Conservation (phyloP, 2,329 filamentous ascomycete species). For the Ceratocystis colombiana region DNA sequence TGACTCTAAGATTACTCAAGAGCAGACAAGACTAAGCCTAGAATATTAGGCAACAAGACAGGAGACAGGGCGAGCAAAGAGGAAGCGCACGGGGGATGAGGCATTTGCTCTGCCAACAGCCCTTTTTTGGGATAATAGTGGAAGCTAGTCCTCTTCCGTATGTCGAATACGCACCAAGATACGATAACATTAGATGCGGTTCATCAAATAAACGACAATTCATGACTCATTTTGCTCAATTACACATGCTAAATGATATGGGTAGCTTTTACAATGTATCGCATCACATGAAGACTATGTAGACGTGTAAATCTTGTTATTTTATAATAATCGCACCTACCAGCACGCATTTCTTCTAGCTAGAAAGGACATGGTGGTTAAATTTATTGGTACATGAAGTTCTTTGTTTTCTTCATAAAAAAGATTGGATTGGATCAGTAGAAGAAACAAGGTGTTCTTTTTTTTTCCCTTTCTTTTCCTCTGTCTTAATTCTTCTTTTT, state of each 20-base stretch:
- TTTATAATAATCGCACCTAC: background rate
- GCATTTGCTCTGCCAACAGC: background rate
- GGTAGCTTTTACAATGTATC: too few species aligned
- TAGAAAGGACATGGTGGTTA: background rate
- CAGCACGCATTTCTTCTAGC: background rate
- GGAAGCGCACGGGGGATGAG: conserved; percentile 4
- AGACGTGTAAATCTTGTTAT: background rate
- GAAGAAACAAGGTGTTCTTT: background rate
- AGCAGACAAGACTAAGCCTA: conserved; percentile 73
- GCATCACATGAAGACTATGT: background rate
- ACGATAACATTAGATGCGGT: conserved; percentile 16
- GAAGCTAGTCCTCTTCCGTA: background rate
- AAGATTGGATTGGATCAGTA: background rate
- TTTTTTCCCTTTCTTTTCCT: background rate
- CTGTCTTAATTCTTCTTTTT: conserved; percentile 37
- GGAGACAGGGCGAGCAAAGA: background rate
- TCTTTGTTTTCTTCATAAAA: background rate
- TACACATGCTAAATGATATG: background rate
- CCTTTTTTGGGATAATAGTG: background rate
- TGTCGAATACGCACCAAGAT: background rate
- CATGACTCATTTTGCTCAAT: conserved; percentile 10
- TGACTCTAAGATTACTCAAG: conserved; percentile 97
- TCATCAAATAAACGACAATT: conserved; percentile 25
- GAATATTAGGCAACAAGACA: background rate
- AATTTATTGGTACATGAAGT: background rate